phyloP scores from a whole-genome alignment of 2,329 filamentous ascomycete genomes.

The Samsoniella hepiali region DNA sequence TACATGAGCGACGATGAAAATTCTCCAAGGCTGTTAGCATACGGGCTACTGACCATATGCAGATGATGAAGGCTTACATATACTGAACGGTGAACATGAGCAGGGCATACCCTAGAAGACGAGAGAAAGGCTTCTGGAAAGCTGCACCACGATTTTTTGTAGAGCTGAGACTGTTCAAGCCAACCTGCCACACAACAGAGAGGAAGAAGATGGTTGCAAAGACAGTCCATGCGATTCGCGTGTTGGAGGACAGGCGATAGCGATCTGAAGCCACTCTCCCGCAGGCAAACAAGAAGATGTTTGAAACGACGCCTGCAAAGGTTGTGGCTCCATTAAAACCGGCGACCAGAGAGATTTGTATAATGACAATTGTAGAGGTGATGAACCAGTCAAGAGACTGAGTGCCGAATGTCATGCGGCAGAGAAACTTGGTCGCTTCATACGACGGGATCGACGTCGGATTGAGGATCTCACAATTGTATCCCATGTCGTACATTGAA shows the following conservation, averaged over 20 bases:
- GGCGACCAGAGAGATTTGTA: not conserved
- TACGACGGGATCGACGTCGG: not conserved
- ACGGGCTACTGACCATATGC: too few species aligned
- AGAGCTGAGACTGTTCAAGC: not conserved
- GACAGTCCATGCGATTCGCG: not conserved
- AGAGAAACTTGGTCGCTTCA: not conserved
- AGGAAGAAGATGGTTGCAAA: not conserved
- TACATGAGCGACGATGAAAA: not conserved
- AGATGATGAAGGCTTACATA: not conserved
- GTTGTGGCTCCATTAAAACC: not conserved
- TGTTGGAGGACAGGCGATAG: not conserved
- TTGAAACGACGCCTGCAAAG: not conserved
- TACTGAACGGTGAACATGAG: not conserved
- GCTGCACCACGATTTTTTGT: not conserved
- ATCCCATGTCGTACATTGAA: not conserved
- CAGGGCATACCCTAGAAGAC: not conserved
- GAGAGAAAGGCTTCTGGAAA: not conserved
- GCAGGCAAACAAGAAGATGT: not conserved
- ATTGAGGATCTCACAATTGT: not conserved
- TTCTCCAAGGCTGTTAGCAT: not conserved
- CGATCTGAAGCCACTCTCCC: not conserved
- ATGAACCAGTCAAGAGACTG: not conserved
- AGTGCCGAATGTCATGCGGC: not conserved
- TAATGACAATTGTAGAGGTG: not conserved
- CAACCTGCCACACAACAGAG: not conserved